Evolutionary conservation across 2,329 filamentous ascomycete genomes (phyloP), one percentile per base, ranked within the genome.

Genomic region (Botryosphaeria dothidea): DNA sequence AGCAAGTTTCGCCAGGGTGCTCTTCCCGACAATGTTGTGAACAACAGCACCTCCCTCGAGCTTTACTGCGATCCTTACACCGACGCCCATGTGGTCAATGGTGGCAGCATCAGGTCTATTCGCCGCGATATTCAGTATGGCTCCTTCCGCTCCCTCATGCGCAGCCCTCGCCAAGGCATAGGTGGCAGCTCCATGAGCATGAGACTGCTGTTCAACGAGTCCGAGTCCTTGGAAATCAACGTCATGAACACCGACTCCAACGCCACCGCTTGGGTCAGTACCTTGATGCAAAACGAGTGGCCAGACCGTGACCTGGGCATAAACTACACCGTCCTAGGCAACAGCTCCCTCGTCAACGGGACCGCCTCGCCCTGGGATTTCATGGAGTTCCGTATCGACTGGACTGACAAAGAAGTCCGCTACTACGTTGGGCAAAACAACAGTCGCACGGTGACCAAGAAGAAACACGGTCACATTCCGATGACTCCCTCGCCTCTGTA

Each of bases 111-210:
- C 48, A 74, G 77, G 25, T 82, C 79, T 4, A 66, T 73, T 25
- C 72, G 82, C 38, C 77, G 78, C 43, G 82, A 84, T 66, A 82
- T 84, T 21, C 75, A 81, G 36, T 81, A 80, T 74, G 82, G 81
- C 54, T 80, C 80, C 9, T 83, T 83, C 67, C 75, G 80, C 27
- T 73, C 77, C 1, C 73, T 77, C 25, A 75, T 83, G 72, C 77
- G 77, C 61, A 75, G 79, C n/a, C 75, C 81, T 3, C 71, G 69
- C 31, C 69, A 69, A 19, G 75, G 71, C 27, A 69, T 70, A 13
- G 68, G 74, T 25, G 82, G 82, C 3, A 81, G 76, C 48, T 79
- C 80, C 3, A 72, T 83, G 66, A 79, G 80, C 0, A 82, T 84
- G 80, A 74, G 76, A 64, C 71, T 82, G 66, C 68, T 79, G 48